phyloP scores from a whole-genome alignment of 768 basidiomycete species.

The Leccinellum rugosiceps region DNA sequence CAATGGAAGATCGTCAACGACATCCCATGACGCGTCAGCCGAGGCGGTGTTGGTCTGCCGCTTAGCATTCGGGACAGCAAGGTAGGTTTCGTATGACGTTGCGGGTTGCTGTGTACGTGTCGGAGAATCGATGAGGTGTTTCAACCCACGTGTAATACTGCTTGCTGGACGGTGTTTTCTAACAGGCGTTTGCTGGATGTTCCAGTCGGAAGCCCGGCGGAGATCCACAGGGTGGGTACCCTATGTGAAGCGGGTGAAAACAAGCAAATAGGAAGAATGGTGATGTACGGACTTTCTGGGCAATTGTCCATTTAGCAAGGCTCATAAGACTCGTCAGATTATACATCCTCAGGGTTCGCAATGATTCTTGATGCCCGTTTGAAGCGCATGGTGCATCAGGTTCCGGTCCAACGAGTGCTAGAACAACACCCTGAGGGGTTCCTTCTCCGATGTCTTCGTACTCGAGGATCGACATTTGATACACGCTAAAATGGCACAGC shows the following conservation, averaged over 20 bases:
- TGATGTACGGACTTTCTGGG: conserved; percentile 52
- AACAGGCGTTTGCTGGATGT: conserved; percentile 45
- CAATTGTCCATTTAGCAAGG: conserved; percentile 69
- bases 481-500: conserved; percentile 46
- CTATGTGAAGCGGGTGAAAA: conserved; percentile 31
- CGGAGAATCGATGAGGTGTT: conserved; percentile 48
- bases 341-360: conserved; percentile 74
- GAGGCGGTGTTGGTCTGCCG: conserved; percentile 30
- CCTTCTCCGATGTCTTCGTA: conserved; percentile 53
- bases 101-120: conserved; percentile 26
- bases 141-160: conserved; percentile 62
- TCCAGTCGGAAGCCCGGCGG: conserved; percentile 47
- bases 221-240: conserved; percentile 61
- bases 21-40: conserved; percentile 62
- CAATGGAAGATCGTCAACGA: conserved; percentile 68
- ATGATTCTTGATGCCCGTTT: conserved; percentile 51
- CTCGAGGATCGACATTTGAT: conserved; percentile 77
- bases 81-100: conserved; percentile 28
- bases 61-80: conserved; percentile 28
- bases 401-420: conserved; percentile 70
- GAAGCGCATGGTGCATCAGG: conserved; percentile 39
- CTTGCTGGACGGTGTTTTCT: conserved; percentile 50
- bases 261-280: not conserved
- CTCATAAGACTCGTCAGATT: conserved; percentile 72
- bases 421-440: conserved; percentile 68